Percentiles rank a stretch among this genome's conserved stretches.
Evolutionary conservation across 441 rosid genomes (phyloP).

Genomic region (Isatis lusitanica): DNA sequence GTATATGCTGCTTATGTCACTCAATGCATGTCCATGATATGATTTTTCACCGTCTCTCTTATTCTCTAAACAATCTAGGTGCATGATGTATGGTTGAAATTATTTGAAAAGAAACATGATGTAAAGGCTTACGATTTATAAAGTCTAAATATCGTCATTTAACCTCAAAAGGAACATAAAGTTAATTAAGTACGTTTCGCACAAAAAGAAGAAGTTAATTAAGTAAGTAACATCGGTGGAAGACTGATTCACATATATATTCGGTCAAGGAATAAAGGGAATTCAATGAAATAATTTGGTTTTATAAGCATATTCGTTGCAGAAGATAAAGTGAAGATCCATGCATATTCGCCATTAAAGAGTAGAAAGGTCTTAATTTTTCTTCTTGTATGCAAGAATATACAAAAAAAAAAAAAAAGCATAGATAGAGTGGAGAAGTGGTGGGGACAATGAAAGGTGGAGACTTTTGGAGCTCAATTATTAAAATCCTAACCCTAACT

Average conservation of each 20-base stretch:
- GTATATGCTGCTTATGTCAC: not conserved
- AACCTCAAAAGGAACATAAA: conserved; percentile 1
- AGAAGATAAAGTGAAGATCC: conserved; percentile 48
- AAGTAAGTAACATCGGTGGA: conserved; percentile 14
- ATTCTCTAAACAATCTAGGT: not conserved
- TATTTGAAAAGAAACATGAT: not conserved
- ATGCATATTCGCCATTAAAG: conserved; percentile 73
- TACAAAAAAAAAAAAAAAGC: conserved; percentile 32
- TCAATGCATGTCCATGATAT: not conserved
- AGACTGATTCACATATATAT: conserved; percentile 22
- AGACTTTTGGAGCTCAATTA: conserved; percentile 64
- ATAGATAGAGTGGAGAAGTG: conserved; percentile 38
- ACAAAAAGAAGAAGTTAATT: no score
- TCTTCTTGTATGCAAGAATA: conserved; percentile 38
- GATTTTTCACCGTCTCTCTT: not conserved
- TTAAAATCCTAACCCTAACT: conserved; percentile 44
- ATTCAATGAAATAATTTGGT: conserved; percentile 17
- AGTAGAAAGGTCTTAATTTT: conserved; percentile 39
- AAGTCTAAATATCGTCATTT: conserved; percentile 2
- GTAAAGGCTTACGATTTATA: conserved; percentile 11
- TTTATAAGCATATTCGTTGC: conserved; percentile 33
- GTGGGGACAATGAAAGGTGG: conserved; percentile 52
- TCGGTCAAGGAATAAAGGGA: conserved; percentile 38
- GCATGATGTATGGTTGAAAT: not conserved
- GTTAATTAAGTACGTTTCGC: conserved; percentile 5